These are phyloP conservation scores for Carex scoparia DNA, from an alignment of 176 grass and related monocot species.

Conservation along the genomic window DNA sequence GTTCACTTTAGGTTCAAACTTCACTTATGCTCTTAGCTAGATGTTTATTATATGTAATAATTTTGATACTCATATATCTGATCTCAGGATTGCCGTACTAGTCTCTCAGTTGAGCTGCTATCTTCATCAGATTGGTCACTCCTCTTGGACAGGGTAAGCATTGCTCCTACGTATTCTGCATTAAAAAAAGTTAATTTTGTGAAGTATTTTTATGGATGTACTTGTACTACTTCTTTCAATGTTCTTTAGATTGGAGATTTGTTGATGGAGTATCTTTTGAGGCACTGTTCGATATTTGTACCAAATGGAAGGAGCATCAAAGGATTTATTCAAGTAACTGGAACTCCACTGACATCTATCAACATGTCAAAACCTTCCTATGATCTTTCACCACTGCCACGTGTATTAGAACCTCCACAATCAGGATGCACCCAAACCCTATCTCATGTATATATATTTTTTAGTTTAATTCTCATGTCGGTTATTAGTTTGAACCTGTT, in stretches of 20 bases:
- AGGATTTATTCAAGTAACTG: conserved; percentile 22
- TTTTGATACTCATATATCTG: not conserved
- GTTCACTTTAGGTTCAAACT: not conserved
- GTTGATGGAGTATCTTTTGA: conserved; percentile 20
- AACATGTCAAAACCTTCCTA: not conserved
- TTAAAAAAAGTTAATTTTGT: not conserved
- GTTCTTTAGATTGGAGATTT: conserved; percentile 15
- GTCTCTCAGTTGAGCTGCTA: conserved; percentile 10
- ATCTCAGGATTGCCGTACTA: conserved; percentile 2
- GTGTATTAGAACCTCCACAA: not conserved
- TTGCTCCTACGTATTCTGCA: not conserved
- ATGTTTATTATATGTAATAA: not conserved
- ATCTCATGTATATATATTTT: not conserved
- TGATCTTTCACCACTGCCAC: not conserved
- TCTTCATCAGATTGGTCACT: conserved; percentile 26
- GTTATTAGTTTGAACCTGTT: too few relatives aligned
- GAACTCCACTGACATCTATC: conserved; percentile 12
- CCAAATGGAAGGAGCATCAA: conserved; percentile 6
- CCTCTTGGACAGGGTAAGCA: conserved; percentile 15
- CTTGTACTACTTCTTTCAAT: not conserved
- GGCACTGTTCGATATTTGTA: conserved; percentile 16
- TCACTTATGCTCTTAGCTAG: not conserved
- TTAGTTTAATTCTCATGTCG: not conserved
- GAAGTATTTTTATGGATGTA: not conserved
- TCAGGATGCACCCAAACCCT: not conserved